These are phyloP conservation scores for Paracorniculantispora psalliotae DNA, from an alignment of 2,329 filamentous ascomycete genomes.

Conservation along the genomic window DNA sequence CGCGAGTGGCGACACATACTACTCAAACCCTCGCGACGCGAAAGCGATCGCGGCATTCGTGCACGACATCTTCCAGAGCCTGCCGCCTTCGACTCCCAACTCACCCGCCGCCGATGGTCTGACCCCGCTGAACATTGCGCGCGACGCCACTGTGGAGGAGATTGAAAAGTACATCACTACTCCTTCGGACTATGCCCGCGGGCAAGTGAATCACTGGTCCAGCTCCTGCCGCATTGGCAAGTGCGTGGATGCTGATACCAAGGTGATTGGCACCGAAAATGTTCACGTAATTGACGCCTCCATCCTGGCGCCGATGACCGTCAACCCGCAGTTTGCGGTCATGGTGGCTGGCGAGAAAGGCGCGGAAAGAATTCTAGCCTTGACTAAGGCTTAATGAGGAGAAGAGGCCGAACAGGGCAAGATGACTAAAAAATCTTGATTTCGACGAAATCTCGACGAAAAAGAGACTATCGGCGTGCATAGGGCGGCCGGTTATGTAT, in stretches of 20 bases:
- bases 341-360: constrained; percentile 50
- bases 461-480: neutral
- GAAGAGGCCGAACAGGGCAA: too few relatives aligned
- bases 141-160: constrained; percentile 40
- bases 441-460: neutral
- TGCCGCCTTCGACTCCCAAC: constrained; percentile 24
- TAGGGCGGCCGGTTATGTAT: neutral
- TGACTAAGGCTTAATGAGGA: neutral
- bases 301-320: constrained; percentile 45
- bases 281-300: constrained; percentile 48
- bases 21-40: constrained; percentile 42
- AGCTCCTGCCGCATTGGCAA: constrained; percentile 45
- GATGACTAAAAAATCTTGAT: neutral
- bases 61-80: constrained; percentile 41
- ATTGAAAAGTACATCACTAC: constrained; percentile 47
- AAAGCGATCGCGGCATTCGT: constrained; percentile 46
- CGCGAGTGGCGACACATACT: constrained; percentile 39
- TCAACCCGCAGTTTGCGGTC: constrained; percentile 50
- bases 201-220: constrained; percentile 50
- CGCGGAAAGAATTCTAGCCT: constrained; percentile 38
- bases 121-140: constrained; percentile 44
- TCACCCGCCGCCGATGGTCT: constrained; percentile 31
- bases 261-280: constrained; percentile 44
- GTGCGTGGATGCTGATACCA: constrained; percentile 44
- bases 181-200: constrained; percentile 40